Conservation (phyloP, 2,329 filamentous ascomycete genomes). For the Fusarium acutatum region DNA sequence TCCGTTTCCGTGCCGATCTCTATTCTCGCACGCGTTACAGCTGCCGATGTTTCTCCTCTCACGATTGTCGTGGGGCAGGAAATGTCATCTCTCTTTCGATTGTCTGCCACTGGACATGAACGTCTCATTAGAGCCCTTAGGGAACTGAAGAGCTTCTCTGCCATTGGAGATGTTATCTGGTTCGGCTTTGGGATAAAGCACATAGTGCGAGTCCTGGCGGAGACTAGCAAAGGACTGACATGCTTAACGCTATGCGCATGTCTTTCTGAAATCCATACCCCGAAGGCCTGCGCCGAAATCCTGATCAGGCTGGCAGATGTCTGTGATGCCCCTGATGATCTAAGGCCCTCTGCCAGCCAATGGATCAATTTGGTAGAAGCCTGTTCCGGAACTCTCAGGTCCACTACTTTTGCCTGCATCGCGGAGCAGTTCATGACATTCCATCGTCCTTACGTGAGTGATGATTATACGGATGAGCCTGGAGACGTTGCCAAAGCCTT, state of each 20-base stretch:
- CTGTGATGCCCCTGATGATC: neutral
- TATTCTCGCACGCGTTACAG: neutral
- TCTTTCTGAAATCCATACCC: fast-evolving
- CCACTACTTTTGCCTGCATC: fast-evolving
- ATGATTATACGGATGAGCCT: fast-evolving
- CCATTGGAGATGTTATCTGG: fast-evolving
- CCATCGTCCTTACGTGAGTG: fast-evolving
- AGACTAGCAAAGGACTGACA: fast-evolving
- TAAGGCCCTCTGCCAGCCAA: fast-evolving
- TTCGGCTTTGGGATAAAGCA: neutral
- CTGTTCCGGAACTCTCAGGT: neutral
- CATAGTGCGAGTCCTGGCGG: neutral
- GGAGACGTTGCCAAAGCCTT: fast-evolving
- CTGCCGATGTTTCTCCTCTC: fast-evolving
- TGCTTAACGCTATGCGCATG: fast-evolving
- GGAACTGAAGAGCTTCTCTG: neutral
- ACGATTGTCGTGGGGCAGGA: neutral
- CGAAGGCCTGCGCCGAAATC: neutral
- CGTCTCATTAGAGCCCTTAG: fast-evolving
- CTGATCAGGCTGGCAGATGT: fast-evolving
- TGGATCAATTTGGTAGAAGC: neutral
- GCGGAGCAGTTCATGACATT: neutral
- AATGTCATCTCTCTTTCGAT: neutral
- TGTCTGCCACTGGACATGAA: neutral
- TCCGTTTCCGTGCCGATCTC: fast-evolving